These are phyloP conservation scores for Crithidia thermophila DNA, from an alignment of 208 protist genomes.

Conservation along the genomic window DNA sequence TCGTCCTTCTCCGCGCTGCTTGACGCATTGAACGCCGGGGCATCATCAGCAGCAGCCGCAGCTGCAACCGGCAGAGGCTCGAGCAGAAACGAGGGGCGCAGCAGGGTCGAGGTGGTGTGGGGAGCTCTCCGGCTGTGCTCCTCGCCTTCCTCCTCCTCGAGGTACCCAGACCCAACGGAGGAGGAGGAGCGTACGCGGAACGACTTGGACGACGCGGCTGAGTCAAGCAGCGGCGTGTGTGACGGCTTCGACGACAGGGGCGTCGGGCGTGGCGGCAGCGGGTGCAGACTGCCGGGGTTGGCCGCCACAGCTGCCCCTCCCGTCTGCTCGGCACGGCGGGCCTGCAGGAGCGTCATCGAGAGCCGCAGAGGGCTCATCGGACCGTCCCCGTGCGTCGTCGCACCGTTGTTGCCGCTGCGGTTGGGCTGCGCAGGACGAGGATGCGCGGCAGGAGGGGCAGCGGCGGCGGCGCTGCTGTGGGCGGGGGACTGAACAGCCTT, in stretches of 20 bases:
- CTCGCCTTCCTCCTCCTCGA: not conserved
- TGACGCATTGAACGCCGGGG: no score
- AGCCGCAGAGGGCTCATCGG: slow-evolving; percentile 3
- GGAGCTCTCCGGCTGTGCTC: not conserved
- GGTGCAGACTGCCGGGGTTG: no score
- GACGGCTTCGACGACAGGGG: not conserved
- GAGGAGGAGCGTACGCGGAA: not conserved
- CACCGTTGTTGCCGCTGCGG: no score
- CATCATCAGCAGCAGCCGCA: not conserved
- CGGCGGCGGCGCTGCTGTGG: no score
- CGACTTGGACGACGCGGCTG: not conserved
- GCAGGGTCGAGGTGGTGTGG: no score
- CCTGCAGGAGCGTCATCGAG: slow-evolving; percentile 8
- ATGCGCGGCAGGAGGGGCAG: no score
- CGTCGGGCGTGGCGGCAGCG: no score
- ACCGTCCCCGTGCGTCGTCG: no score
- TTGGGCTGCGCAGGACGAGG: no score
- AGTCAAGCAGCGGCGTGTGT: not conserved
- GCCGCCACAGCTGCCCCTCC: not conserved
- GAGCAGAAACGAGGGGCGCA: not conserved
- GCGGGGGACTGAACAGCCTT: no score
- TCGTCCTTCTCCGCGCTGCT: no score
- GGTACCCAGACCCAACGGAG: slow-evolving; percentile 1
- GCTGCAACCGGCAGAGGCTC: no score
- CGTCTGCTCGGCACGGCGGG: not conserved